These are phyloP conservation scores for Globisporangium parvum DNA, from an alignment of 352 stramenopile species.

Conservation along the genomic window DNA sequence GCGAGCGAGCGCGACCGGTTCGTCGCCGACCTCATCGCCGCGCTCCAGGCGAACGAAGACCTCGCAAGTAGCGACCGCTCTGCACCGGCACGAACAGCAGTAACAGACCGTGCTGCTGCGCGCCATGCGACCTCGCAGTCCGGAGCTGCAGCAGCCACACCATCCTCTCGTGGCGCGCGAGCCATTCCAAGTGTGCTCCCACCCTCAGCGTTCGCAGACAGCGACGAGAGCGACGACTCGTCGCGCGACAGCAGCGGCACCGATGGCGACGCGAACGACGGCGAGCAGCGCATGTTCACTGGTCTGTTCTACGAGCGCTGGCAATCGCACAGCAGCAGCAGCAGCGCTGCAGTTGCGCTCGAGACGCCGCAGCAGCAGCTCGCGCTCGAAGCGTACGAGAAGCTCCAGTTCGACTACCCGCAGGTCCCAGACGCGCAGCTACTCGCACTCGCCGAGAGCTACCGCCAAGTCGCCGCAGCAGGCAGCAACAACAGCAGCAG, in stretches of 20 bases:
- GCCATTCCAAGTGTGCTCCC: no score
- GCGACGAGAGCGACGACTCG: no score
- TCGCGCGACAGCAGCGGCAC: no score
- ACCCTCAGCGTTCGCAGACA: no score
- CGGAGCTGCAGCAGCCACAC: not conserved
- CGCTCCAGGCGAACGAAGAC: conserved; percentile 41
- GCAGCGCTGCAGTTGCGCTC: not conserved
- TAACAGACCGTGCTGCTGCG: not conserved
- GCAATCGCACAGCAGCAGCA: not conserved
- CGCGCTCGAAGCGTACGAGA: conserved; percentile 27
- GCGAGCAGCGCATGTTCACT: not conserved
- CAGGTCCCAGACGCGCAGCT: conserved; percentile 29
- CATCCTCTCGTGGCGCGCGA: not conserved
- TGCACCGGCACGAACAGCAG: not conserved
- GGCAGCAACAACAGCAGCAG: not conserved
- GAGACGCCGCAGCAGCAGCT: not conserved
- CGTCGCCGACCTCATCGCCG: conserved; percentile 50
- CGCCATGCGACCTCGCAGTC: not conserved
- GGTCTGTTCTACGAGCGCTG: conserved; percentile 5
- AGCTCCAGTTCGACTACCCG: conserved; percentile 58
- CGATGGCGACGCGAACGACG: not conserved
- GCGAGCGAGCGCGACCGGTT: conserved; percentile 29
- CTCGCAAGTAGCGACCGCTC: conserved; percentile 1
- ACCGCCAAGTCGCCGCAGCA: conserved; percentile 22
- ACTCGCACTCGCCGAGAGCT: conserved; percentile 34